Conservation (phyloP, 139 green algal genomes). For the Deuterostichococcus epilithicus region DNA sequence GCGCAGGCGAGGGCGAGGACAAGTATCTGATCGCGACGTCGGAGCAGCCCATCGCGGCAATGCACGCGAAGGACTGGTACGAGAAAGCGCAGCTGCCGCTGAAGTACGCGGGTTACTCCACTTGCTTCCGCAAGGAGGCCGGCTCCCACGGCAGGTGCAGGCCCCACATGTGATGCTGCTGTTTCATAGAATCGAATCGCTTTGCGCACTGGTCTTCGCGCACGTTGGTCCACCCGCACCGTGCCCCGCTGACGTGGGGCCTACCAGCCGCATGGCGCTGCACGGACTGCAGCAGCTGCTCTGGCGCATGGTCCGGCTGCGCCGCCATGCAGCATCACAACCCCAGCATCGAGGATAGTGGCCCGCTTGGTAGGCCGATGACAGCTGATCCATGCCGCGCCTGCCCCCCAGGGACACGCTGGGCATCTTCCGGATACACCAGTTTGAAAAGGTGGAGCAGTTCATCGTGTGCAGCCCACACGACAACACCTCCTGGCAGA, state of each 20-base stretch:
- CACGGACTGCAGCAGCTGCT: too few relatives aligned
- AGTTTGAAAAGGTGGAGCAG: constrained; percentile 99
- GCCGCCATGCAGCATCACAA: too few relatives aligned
- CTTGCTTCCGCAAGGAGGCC: constrained; percentile 99
- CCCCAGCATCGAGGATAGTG: too few relatives aligned
- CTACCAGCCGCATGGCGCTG: too few relatives aligned
- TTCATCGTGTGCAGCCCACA: constrained; percentile 86
- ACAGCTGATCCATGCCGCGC: too few relatives aligned
- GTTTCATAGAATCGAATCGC: too few relatives aligned
- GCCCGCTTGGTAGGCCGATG: too few relatives aligned
- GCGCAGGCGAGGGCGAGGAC: constrained; percentile 91
- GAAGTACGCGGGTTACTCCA: constrained; percentile 95
- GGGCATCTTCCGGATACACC: constrained; percentile 91
- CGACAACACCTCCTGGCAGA: constrained; percentile 83
- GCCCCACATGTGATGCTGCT: constrained; percentile 52
- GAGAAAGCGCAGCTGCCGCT: constrained; percentile 69
- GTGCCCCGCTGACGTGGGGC: too few relatives aligned
- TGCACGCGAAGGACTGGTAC: constrained; percentile 92
- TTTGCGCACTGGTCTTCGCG: too few relatives aligned
- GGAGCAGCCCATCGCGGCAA: constrained; percentile 95
- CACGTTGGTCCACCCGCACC: too few relatives aligned
- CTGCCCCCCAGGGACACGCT: constrained; percentile 66
- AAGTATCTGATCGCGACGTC: constrained; percentile 99
- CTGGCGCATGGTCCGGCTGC: too few relatives aligned
- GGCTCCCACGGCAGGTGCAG: constrained; percentile 80